These are phyloP conservation scores for Fusarium sp. DNA, from an alignment of 2,329 filamentous ascomycete genomes.

Conservation along the genomic window DNA sequence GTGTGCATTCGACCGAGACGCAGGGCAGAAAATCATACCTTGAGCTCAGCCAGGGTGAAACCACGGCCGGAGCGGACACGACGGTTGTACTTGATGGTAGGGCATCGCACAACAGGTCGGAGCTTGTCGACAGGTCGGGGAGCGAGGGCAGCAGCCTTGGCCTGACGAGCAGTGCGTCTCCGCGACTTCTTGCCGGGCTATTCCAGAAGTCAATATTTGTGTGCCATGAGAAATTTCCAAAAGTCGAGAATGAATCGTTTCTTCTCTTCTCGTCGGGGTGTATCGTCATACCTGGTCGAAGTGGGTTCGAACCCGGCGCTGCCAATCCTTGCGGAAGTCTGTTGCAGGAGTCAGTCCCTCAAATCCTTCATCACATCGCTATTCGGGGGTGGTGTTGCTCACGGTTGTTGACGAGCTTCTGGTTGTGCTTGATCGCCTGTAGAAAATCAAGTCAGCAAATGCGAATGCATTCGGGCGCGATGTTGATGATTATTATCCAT, in stretches of 20 bases:
- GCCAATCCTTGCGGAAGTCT: slow-evolving; percentile 99
- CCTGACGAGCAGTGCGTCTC: slow-evolving; percentile 89
- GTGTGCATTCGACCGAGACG: not conserved
- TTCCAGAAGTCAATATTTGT: slow-evolving; percentile 51
- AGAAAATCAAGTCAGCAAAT: slow-evolving; percentile 47
- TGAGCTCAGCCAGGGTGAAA: slow-evolving; percentile 97
- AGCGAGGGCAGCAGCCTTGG: slow-evolving; percentile 94
- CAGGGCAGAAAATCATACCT: slow-evolving; percentile 71
- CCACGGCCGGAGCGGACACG: slow-evolving; percentile 95
- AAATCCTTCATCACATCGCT: slow-evolving; percentile 43
- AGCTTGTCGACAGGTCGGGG: slow-evolving; percentile 98
- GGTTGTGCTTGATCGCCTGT: slow-evolving; percentile 99
- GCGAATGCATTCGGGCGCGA: slow-evolving; percentile 23
- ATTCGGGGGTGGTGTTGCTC: slow-evolving; percentile 56
- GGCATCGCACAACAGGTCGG: slow-evolving; percentile 96
- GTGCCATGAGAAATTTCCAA: slow-evolving; percentile 27
- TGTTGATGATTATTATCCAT: slow-evolving; percentile 26
- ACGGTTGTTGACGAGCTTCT: slow-evolving; percentile 97
- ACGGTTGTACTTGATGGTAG: slow-evolving; percentile 99
- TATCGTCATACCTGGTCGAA: slow-evolving; percentile 91
- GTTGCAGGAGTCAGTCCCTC: slow-evolving; percentile 55
- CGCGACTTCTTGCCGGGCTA: slow-evolving; percentile 96
- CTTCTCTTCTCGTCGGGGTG: slow-evolving; percentile 17
- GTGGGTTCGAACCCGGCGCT: slow-evolving; percentile 98
- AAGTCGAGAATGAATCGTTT: slow-evolving; percentile 30